phyloP scores from a whole-genome alignment of 2,329 filamentous ascomycete genomes.

The Uncinocarpus reesii region DNA sequence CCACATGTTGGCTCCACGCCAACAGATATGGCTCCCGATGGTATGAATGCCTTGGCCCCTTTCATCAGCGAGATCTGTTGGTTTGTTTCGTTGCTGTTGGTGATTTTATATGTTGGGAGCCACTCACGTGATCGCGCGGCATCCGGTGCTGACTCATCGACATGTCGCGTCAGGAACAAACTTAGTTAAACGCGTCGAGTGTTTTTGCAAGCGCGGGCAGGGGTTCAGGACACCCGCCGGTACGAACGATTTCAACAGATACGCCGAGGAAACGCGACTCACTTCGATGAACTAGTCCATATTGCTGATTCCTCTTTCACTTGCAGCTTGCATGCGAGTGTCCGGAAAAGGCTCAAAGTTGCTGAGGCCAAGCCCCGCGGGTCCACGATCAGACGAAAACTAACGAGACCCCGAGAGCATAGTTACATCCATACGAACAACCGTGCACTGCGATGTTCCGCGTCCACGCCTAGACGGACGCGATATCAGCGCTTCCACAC shows the following conservation, averaged over 20 bases:
- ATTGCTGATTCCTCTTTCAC: not conserved
- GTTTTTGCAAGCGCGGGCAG: conserved; percentile 3
- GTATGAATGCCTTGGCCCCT: not conserved
- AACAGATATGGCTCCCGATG: conserved; percentile 3
- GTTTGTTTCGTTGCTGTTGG: not conserved
- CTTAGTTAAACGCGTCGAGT: not conserved
- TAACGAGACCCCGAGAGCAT: not conserved
- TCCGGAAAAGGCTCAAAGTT: not conserved
- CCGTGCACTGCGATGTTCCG: conserved; percentile 8
- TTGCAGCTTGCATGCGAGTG: no score
- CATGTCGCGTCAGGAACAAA: not conserved
- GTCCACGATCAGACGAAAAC: conserved; percentile 4
- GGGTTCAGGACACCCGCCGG: no score
- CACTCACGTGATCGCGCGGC: conserved; percentile 7
- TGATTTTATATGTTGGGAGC: not conserved
- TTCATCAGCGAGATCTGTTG: not conserved
- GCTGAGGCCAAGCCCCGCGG: not conserved
- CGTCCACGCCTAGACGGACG: conserved; percentile 8
- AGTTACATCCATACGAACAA: not conserved
- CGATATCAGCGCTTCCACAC: conserved; percentile 5
- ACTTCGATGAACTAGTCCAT: no score
- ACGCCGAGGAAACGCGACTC: no score
- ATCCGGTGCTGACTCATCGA: not conserved
- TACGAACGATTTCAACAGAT: not conserved
- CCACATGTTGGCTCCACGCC: conserved; percentile 1